Base-by-base conservation (phyloP, 2,329 filamentous ascomycete genomes). In the Colletotrichum sidae region DNA sequence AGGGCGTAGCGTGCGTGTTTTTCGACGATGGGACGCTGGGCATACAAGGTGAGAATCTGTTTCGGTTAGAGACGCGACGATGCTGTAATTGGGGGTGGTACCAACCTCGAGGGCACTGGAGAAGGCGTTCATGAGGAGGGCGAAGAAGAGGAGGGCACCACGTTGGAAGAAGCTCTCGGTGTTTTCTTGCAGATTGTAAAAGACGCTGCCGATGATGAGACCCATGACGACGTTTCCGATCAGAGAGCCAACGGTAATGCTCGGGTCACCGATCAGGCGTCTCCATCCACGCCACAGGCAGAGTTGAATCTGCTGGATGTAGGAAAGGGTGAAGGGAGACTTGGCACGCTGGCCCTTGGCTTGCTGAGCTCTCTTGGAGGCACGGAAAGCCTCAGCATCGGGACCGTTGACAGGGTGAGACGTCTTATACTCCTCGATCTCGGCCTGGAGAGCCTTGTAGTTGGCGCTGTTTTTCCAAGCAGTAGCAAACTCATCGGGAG, bases 21-120 rank as follows among this genome's bases (percentile, higher is more conserved):
- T 75, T 97, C 93, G 66, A 97, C 93, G 71, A 97, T 97, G 1
- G 92, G 91, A 42, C 94, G 90, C 85, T 97, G 94, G 2, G 92
- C 88, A 74, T 96, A 97, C 5, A 97, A 84, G 0, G 92, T 94
- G 39, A 96, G 78, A 74, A 97, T 96, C 83, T 90, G 66, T 0
- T 0, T 2, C 0, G n/a, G 60, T 68, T 10, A 69, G 64, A 13
- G 55, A 52, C 65, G 63, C 11, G 17, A 67, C 12, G 56, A 58
- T 13, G 69, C 67, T 0, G 56, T 67, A 25, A 66, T 70, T 10
- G 66, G 65, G 2, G 68, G 69, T 9, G 2, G 10, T 3, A 74
- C 80, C 69, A 71, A 88, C 86, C 77, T 96, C 93, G 44, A 96
- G 85, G 60, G 91, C 91, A 74, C 88, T 91, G 67, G 90, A 85